Conservation (phyloP, 148 eudicot species). For the Gaultheria prostrata region DNA sequence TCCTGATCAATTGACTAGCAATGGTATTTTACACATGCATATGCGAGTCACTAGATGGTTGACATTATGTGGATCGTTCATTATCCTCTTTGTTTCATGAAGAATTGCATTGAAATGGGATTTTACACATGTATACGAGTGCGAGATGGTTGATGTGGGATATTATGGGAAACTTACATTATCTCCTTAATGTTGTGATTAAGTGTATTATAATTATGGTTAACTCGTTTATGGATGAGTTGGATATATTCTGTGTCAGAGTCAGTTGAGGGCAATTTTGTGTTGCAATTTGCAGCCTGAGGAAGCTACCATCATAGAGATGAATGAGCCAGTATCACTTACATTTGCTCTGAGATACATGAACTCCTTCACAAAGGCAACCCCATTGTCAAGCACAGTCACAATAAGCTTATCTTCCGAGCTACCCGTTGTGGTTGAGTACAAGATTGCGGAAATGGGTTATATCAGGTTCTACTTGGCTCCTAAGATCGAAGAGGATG, state of each 20-base stretch:
- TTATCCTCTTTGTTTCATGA: too few relatives aligned
- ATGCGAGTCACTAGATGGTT: too few relatives aligned
- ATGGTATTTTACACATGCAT: neutral
- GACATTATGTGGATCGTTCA: too few relatives aligned
- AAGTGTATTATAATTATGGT: neutral
- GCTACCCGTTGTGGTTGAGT: conserved; percentile 66
- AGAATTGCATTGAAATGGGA: too few relatives aligned
- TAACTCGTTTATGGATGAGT: neutral
- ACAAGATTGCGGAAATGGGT: conserved; percentile 73
- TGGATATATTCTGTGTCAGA: neutral
- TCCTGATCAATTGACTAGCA: neutral
- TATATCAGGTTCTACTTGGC: conserved; percentile 68
- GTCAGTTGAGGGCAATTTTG: neutral
- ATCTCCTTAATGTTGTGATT: neutral
- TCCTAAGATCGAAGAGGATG: conserved; percentile 75
- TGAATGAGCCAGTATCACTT: conserved; percentile 43
- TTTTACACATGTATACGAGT: neutral
- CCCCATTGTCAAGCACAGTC: conserved; percentile 54
- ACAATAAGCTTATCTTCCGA: conserved; percentile 58
- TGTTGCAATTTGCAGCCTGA: conserved; percentile 46
- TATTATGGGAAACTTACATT: neutral
- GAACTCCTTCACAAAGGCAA: conserved; percentile 64
- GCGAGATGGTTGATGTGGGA: neutral
- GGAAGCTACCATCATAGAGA: conserved; percentile 52
- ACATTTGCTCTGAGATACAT: conserved; percentile 71